Evolutionary conservation across 2,329 filamentous ascomycete genomes (phyloP), one percentile per base, ranked within the genome.

Genomic region (Beauveria bassiana): DNA sequence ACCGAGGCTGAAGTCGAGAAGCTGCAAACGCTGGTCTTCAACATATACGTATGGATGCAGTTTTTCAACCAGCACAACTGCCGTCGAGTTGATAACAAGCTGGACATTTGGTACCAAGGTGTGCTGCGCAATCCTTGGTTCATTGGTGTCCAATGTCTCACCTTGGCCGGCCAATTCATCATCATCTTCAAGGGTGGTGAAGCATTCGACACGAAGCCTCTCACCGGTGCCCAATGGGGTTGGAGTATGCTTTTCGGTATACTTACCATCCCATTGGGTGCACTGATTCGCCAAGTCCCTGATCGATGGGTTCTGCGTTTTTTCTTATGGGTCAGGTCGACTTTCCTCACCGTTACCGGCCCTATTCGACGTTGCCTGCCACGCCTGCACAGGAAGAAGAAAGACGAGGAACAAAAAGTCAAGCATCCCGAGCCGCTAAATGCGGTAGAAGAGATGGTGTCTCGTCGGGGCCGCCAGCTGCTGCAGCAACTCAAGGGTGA

Each of bases 31-130:
- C 78, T 93, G 12, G 86, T 93, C 5, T 93, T 93, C 79, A 95
- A 93, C 74, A 89, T 88, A 0, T 93, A 93, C 67, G 88, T 93
- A 50, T 93, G 89, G 88, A 91, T 93, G 88, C 90, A 93, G 66
- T 90, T 95, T 65, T 93, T 93, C 80, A 93, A 95, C 68, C 85
- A 91, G 67, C 84, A 90, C 75, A 93, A 72, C 77, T 92, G 90
- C 73, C 87, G 90, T 43, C 85, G 90, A 14, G 84, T 93, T 9
- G 90, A 93, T 72, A 93, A 95, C 73, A 86, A 86, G 63, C 86
- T 93, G 73, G 93, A 95, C 70, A 87, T 95, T 61, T 76, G 74
- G 68, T 91, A 93, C 64, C 89, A 93, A 70, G 88, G 88, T 28
- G 83, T 93, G 50, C 77, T 83, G 20, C 81, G 81, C 61, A 96